phyloP scores from a whole-genome alignment of 176 grass and related monocot genomes.

The Alopecurus myosuroides region DNA sequence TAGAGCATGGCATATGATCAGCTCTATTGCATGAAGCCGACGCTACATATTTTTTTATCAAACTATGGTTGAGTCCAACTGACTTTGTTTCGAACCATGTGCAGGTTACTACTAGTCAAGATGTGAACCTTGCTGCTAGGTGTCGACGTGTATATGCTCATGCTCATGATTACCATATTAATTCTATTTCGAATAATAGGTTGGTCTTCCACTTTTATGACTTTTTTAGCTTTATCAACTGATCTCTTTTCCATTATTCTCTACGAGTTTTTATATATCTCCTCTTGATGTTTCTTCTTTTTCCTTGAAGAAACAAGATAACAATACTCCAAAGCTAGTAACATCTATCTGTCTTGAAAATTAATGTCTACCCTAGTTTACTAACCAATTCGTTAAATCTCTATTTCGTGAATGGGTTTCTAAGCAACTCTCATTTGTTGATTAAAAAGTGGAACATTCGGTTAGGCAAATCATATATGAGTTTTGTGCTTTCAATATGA shows the following conservation, averaged over 20 bases:
- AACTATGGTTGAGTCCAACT: neutral
- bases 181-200: slow-evolving; percentile 96
- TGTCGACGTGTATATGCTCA: slow-evolving; percentile 85
- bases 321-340: neutral
- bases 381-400: neutral
- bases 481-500: neutral
- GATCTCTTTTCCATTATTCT: neutral
- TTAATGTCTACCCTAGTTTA: neutral
- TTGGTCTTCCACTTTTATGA: slow-evolving; percentile 7
- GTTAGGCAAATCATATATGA: neutral
- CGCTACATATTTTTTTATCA: neutral
- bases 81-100: slow-evolving; percentile 26
- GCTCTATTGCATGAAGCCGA: neutral
- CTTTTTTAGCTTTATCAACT: slow-evolving; percentile 6
- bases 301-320: neutral
- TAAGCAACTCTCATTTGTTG: neutral
- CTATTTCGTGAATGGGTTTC: neutral
- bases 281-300: neutral
- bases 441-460: neutral
- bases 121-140: slow-evolving; percentile 70
- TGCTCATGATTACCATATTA: slow-evolving; percentile 96
- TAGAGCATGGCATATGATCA: neutral
- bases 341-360: slow-evolving; percentile 1
- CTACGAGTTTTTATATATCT: neutral
- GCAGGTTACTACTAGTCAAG: slow-evolving; percentile 72